Conservation (phyloP, 805 yeast genomes). For the Ogataea trehalophila region DNA sequence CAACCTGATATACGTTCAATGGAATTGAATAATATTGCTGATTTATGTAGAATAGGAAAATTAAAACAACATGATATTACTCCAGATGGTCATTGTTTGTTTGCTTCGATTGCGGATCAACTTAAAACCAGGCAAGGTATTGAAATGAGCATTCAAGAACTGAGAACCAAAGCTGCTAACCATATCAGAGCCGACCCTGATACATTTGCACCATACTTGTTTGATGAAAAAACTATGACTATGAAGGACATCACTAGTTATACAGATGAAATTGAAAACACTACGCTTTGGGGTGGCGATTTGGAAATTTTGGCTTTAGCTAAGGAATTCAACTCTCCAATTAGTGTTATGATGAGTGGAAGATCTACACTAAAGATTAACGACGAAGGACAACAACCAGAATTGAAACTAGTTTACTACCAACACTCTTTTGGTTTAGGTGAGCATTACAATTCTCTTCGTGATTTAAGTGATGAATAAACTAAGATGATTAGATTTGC, state of each 20-base stretch:
- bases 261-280: constrained; percentile 59
- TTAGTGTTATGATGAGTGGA: constrained; percentile 76
- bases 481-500: not conserved
- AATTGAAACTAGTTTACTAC: constrained; percentile 71
- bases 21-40: constrained; percentile 63
- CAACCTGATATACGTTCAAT: constrained; percentile 65
- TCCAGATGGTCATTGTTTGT: constrained; percentile 94
- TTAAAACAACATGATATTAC: constrained; percentile 62
- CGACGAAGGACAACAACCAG: constrained; percentile 49
- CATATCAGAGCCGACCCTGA: constrained; percentile 62
- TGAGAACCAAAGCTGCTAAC: constrained; percentile 61
- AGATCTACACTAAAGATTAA: constrained; percentile 61
- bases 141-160: constrained; percentile 38
- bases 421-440: constrained; percentile 86
- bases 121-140: constrained; percentile 46
- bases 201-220: constrained; percentile 74
- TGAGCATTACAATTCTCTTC: constrained; percentile 86
- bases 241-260: constrained; percentile 65
- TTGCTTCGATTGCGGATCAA: constrained; percentile 82
- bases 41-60: constrained; percentile 43
- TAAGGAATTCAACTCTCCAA: constrained; percentile 62
- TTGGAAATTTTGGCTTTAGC: constrained; percentile 83
- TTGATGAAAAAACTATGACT: constrained; percentile 70
- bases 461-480: constrained; percentile 16
- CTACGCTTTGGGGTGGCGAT: constrained; percentile 96